A percentile compares a stretch with the other conserved stretches of the same genome.
phyloP scores from a whole-genome alignment of 805 yeast species.

The Candida andamanensis region DNA sequence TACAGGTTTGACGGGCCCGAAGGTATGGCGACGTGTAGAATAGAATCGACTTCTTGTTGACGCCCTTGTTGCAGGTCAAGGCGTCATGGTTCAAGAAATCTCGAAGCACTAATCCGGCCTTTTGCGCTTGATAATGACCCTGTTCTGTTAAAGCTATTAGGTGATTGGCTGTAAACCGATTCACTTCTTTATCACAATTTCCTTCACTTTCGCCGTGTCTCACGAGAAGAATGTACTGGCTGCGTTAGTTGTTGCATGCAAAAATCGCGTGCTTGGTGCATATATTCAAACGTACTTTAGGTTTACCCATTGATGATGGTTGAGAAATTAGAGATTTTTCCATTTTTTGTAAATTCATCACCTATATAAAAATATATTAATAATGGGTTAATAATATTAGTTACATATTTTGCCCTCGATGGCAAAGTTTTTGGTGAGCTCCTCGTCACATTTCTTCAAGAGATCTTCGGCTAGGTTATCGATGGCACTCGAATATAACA shows the following conservation, averaged over 20 bases:
- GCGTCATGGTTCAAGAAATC: slow-evolving; percentile 31
- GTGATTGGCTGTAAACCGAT: slow-evolving; percentile 76
- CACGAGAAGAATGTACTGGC: slow-evolving; percentile 63
- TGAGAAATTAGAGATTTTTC: background rate
- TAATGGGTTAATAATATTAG: too few relatives aligned
- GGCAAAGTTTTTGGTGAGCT: slow-evolving; percentile 58
- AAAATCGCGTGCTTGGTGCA: too few relatives aligned
- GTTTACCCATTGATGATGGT: slow-evolving; percentile 7
- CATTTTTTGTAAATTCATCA: too few relatives aligned
- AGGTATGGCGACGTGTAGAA: slow-evolving; percentile 84
- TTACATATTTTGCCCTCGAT: slow-evolving; percentile 47
- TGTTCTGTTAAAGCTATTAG: slow-evolving; percentile 62
- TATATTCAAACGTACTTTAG: slow-evolving; percentile 11
- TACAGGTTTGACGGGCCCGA: slow-evolving; percentile 80
- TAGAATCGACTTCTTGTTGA: slow-evolving; percentile 41
- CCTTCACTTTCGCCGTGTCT: slow-evolving; percentile 95
- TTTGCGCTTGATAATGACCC: slow-evolving; percentile 62
- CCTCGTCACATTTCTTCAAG: slow-evolving; percentile 65
- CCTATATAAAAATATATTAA: too few relatives aligned
- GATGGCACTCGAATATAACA: slow-evolving; percentile 63
- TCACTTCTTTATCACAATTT: slow-evolving; percentile 78
- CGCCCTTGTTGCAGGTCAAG: slow-evolving; percentile 16
- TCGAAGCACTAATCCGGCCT: slow-evolving; percentile 54
- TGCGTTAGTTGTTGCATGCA: too few relatives aligned
- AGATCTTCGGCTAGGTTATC: slow-evolving; percentile 67